Evolutionary conservation across 2,329 filamentous ascomycete genomes (phyloP).

Genomic region (Ceratocystis destructans): DNA sequence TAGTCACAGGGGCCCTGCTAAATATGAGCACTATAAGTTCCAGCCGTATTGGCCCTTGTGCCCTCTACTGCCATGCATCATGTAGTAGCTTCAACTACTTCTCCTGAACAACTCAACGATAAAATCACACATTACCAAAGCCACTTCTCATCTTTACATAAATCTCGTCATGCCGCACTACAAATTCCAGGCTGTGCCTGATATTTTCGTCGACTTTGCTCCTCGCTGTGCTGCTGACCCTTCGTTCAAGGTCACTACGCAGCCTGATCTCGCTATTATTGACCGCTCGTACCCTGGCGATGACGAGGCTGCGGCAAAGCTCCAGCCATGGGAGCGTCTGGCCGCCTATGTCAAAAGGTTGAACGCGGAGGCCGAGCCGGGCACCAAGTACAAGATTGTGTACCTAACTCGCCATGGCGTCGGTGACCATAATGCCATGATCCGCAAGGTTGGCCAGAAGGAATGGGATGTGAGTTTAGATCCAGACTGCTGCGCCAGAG

Average conservation of each 20-base stretch:
- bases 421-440: constrained; percentile 36
- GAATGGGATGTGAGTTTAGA: constrained; percentile 37
- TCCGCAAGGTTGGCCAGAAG: constrained; percentile 41
- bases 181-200: constrained; percentile 29
- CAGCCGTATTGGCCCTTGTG: background rate
- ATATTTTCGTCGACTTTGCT: constrained; percentile 36
- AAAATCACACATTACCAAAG: background rate
- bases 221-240: constrained; percentile 24
- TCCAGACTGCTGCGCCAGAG: background rate
- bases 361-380: constrained; percentile 30
- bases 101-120: background rate
- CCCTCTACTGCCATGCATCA: too few relatives aligned
- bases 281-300: constrained; percentile 31
- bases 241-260: constrained; percentile 28
- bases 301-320: constrained; percentile 18
- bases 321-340: constrained; percentile 42
- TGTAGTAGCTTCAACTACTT: background rate
- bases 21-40: background rate
- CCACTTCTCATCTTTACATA: background rate
- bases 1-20: background rate
- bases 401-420: constrained; percentile 44
- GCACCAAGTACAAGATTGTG: constrained; percentile 40
- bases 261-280: constrained; percentile 40
- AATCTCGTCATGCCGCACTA: constrained; percentile 18
- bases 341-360: constrained; percentile 33